Evolutionary conservation across 2,329 filamentous ascomycete genomes (phyloP), one percentile per base, ranked within the genome.

Genomic region (Penicillium sp.): DNA sequence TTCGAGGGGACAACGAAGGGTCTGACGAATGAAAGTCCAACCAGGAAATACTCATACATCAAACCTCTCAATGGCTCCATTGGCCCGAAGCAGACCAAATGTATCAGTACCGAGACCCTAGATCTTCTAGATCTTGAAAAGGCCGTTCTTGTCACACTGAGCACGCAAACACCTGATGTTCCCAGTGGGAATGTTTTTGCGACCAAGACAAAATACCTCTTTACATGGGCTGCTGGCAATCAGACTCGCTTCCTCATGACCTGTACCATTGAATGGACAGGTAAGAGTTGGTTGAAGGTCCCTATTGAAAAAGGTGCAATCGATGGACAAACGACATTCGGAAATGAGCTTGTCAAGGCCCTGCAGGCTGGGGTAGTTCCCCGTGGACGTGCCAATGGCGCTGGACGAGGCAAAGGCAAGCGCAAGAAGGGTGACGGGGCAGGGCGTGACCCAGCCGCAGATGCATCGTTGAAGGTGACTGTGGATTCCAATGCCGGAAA

Each of bases 211-310:
- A 90, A 89, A 64, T 99, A 97, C 68, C 96, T 95, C 67, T 80
- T 99, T 19, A 90, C 90, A 47, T 99, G 94, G 94, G 91, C 87
- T 4, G 86, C 94, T 47, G 87, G 86, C 58, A 96, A 96, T 66
- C 79, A 85, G 36, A 99, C 95, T 1, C 84, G 91, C 27, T 77
- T 99, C 29, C 85, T 94, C 58, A 88, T 93, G 76, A 97, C 88
- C 62, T 97, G 91, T 71, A 88, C 86, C 2, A 89, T 97, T 40
- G 95, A 99, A 68, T 99, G 95, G 95, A 87, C 88, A 3, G 92
- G 92, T 64, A 99, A 97, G 80, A 97, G 92, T 77, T 99, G 94
- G 94, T 78, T 99, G 42, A 97, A 94, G 78, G 90, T 89, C 59
- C 90, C 94, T 2, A 99, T 99, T 63, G 94, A 99, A 71, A 97